Evolutionary conservation across 352 stramenopile genomes (phyloP), one percentile per base, ranked within the genome.

Genomic region (Phytophthora idaei): DNA sequence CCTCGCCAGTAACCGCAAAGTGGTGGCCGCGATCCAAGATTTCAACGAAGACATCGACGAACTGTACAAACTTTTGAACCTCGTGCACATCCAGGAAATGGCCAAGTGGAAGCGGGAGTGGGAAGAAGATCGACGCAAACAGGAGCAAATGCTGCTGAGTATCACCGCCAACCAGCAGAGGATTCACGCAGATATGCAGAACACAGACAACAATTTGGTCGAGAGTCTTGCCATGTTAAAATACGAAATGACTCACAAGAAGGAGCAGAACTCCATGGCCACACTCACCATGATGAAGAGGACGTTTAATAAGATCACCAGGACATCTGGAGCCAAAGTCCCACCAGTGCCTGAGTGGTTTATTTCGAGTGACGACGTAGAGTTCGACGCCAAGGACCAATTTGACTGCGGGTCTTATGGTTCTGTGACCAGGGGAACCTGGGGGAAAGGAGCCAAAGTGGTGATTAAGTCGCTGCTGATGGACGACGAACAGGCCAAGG

Each of bases 391-490:
- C 11, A 57, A 67, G 0, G 55, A 73, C 21, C 27, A 36, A 10
- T 70, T 70, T 25, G 60, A 70, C 28, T 67, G 54, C 29, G 69
- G 64, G 1, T 62, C 54, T 1, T 64, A 67, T 12, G 59, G 60
- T 1, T 36, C 56, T 1, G 57, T 72, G 52, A 56, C 57, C 25
- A 62, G 55, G 4, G 64, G 56, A 3, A 64, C 64, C 39, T 61
- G 75, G 71, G 54, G 57, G 21, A 62, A 71, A 51, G 72, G 65
- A 5, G 64, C 69, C 6, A 64, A 61, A 27, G 77, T 77, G 31
- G 74, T 81, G 45, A 67, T 83, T 57, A 82, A 82, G 67, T 73
- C 62, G n/a, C 62, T 71, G 31, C 57, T 74, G 2, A 69, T 73
- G 55, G 59, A 64, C 37, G 65, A 71, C 12, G 58, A 80, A 5